Conservation (phyloP, 2,329 filamentous ascomycete genomes). For the Pseudopyricularia javanii region DNA sequence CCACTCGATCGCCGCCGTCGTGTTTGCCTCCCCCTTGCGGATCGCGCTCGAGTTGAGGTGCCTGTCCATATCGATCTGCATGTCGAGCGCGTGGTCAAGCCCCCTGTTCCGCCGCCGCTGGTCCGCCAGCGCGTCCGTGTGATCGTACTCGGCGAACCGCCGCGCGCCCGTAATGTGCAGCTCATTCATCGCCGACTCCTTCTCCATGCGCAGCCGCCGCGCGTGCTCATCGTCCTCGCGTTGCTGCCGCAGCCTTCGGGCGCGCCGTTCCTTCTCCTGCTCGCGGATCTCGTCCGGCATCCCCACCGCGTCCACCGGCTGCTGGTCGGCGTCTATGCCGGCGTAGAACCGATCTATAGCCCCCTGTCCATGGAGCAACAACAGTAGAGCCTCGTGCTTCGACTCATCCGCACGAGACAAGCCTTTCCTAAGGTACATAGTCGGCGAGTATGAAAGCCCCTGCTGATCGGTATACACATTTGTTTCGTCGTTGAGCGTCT, state of each 20-base stretch:
- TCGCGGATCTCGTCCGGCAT: slow-evolving; percentile 8
- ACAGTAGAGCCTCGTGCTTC: slow-evolving; percentile 1
- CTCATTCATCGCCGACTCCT: slow-evolving; percentile 5
- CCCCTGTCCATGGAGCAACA: slow-evolving; percentile 1
- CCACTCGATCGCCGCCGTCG: neutral
- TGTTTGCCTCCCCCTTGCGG: neutral
- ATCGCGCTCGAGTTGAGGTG: neutral
- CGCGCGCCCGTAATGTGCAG: neutral
- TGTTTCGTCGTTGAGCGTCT: slow-evolving; percentile 13
- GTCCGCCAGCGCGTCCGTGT: neutral
- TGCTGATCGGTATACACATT: slow-evolving; percentile 14
- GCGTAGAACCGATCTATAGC: slow-evolving; percentile 7
- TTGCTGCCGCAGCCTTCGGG: slow-evolving; percentile 4
- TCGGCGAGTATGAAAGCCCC: slow-evolving; percentile 12
- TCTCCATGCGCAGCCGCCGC: slow-evolving; percentile 4
- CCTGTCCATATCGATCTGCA: neutral
- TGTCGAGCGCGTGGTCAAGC: neutral
- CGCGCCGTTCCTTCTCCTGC: slow-evolving; percentile 5
- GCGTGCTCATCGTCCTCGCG: slow-evolving; percentile 6
- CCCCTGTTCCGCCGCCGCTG: neutral
- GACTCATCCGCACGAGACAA: neutral
- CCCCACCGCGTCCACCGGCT: slow-evolving; percentile 6
- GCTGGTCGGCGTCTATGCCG: slow-evolving; percentile 1
- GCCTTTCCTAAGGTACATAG: slow-evolving; percentile 15
- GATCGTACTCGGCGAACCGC: neutral